Conservation (phyloP, 2,329 filamentous ascomycete species). For the Monilinia aucupariae region DNA sequence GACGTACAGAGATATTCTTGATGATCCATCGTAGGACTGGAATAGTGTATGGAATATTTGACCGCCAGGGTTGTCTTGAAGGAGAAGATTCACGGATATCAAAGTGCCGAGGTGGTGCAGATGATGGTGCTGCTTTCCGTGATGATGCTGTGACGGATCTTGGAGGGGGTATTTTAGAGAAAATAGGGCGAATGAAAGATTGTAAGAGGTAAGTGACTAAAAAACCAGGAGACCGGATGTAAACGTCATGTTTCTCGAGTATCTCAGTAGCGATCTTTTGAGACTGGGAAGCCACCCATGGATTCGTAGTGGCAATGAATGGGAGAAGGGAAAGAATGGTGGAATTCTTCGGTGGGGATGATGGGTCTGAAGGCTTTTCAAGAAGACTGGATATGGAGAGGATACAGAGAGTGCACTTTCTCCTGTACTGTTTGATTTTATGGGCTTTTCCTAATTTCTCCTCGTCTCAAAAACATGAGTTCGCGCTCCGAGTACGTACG, state of each 20-base stretch:
- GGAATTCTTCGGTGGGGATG: not conserved
- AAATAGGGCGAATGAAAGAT: constrained; percentile 61
- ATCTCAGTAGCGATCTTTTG: constrained; percentile 35
- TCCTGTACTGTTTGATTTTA: constrained; percentile 16
- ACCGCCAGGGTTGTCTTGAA: constrained; percentile 57
- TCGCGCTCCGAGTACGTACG: not conserved
- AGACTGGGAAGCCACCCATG: constrained; percentile 39
- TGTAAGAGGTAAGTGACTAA: constrained; percentile 54
- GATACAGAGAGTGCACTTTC: constrained; percentile 23
- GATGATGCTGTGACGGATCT: constrained; percentile 51
- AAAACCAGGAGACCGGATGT: constrained; percentile 35
- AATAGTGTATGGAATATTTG: constrained; percentile 45
- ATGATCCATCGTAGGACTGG: constrained; percentile 60
- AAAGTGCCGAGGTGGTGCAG: constrained; percentile 37
- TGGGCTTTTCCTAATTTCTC: not conserved
- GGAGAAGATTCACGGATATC: constrained; percentile 38
- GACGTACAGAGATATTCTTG: constrained; percentile 43
- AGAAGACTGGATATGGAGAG: constrained; percentile 17
- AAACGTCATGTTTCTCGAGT: constrained; percentile 29
- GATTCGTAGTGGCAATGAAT: constrained; percentile 33
- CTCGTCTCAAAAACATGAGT: not conserved
- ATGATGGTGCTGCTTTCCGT: constrained; percentile 46
- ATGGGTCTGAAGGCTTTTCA: not conserved
- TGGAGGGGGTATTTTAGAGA: constrained; percentile 49
- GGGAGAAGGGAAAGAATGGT: constrained; percentile 36